Evolutionary conservation across 805 yeast genomes (phyloP), one percentile per base, ranked within the genome.

Genomic region (Candida nonsorbophila): DNA sequence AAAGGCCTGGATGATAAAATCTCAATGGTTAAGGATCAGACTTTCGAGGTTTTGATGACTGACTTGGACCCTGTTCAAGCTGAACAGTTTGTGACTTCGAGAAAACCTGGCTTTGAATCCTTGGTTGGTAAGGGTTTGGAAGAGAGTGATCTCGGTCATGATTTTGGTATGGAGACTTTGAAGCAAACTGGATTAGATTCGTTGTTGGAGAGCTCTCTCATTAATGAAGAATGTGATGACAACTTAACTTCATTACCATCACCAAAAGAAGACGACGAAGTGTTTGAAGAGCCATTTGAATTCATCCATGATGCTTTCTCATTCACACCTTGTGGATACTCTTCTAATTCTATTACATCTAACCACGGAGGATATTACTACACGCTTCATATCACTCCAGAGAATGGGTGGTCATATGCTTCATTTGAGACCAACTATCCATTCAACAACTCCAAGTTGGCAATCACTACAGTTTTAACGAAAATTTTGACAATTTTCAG

Each of bases 341-440:
- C 96, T 2, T 84, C 96, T 25, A 90, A 90, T 55, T 79, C 94
- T 12, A 65, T 88, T 21, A 53, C 82, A 25, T 72, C 67, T 23
- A 35, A 40, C 13, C 37, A 40, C 13, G 64, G 55, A 7, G 58
- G 56, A 13, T 68, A 72, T 42, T 76, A 75, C 48, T 83, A 82
- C 50, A 90, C 97, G 6, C 66, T 88, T 34, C 97, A 92, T 52
- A 84, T 92, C 23, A 92, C 98, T 0, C 97, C 97, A 0, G 97
- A 92, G 52, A 53, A 67, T 14, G 95, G 90, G 20, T 90, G 94
- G 86, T 85, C 96, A 4, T 90, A 90, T 56, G 97, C 97, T 4
- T 84, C 95, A 7, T 92, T 92, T 55, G 97, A 92, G 53, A 78
- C 96, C 13, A 90, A 85, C 53, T 84, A 78, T 22, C 79, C 82